Evolutionary conservation across 441 rosid species (phyloP), one percentile per base, ranked within the genome.

Genomic region (Pelargonium exstipulatum): DNA sequence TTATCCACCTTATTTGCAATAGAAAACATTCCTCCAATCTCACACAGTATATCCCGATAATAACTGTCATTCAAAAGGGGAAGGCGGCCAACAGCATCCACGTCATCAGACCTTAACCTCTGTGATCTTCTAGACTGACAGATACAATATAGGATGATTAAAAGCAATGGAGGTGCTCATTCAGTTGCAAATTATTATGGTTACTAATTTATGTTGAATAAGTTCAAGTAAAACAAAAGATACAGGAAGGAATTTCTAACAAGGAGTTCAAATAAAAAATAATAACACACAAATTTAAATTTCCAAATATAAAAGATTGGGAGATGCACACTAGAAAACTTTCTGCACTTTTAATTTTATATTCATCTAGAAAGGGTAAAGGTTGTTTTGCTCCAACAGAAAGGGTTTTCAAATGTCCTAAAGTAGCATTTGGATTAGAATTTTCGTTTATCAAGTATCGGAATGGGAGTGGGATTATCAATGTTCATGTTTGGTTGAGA

Each of bases 11-110:
- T 86, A 68, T 85, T 87, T 72, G 99, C 99, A 69, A 95, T 79
- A 43, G 97, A 81, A 82, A 95, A 88, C 96, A 95, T 88, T 80
- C 99, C 99, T 75, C 99, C 99, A 67, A 87, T 78, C 82, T 95
- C 99, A 77, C 99, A 92, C 26, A 92, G 87, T 70, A 85, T 66
- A 78, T 91, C 82, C 69, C 81, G 83, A 71, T 86, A 91, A 74
- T 77, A 80, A 49, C 89, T 81, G 71, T 84, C 84, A 77, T 90
- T 91, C 81, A 95, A 76, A 61, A 95, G 74, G 53, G 84, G 88
- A 76, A 95, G 92, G 72, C 93, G 92, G 67, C 81, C 74, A 72
- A 86, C 92, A 66, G 96, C 98, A 87, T 91, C 92, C 64, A 95
- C 96, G 5, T 95, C 99, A 82, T 95, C 98, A 61, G 99, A 92